Evolutionary conservation across 2,329 filamentous ascomycete species (phyloP), one percentile per base, ranked within the genome.

Genomic region (Curvularia lunata): DNA sequence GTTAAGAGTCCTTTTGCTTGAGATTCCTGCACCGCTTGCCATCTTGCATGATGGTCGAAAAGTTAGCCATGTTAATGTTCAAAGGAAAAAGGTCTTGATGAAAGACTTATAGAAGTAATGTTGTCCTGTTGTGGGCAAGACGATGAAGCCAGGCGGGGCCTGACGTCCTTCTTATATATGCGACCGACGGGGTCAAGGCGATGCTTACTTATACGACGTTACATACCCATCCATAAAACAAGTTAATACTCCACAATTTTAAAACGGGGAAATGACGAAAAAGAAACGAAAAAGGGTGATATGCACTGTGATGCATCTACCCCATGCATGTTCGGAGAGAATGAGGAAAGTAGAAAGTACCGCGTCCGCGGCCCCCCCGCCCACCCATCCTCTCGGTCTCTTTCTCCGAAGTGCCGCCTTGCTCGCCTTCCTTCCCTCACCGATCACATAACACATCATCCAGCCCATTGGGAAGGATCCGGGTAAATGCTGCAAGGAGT

Each of bases 1-100:
- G 28, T 37, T 16, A 52, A 52, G 38, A 37, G 27, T 27, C 49
- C 52, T 10, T 56, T 59, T 41, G 45, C 40, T 54, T 52, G 34
- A 52, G 8, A 30, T 28, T n/a, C n/a, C 28, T 13, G 25, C 42
- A 18, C 9, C 25, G 23, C 16, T 25, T 27, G 13, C 41, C 41
- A n/a, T 25, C 3, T 27, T 9, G 41, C 1, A 16, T n/a, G 13
- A 19, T 18, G 41, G 25, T 16, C 25, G n/a, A 25, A 23, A 27
- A 19, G 23, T 43, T 18, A 19, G 27, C 10, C 43, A 30, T 46
- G 43, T 46, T 43, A 7, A 43, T n/a, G 21, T 43, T 37, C 27
- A 53, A 45, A 49, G 13, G 18, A 21, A 21, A 23, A 51, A 16
- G 25, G 8, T 18, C 5, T 37, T n/a, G 16, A 18, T 2, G 34